These are phyloP conservation scores for Biscogniauxia sp. DNA, from an alignment of 2,329 filamentous ascomycete species.

Conservation along the genomic window DNA sequence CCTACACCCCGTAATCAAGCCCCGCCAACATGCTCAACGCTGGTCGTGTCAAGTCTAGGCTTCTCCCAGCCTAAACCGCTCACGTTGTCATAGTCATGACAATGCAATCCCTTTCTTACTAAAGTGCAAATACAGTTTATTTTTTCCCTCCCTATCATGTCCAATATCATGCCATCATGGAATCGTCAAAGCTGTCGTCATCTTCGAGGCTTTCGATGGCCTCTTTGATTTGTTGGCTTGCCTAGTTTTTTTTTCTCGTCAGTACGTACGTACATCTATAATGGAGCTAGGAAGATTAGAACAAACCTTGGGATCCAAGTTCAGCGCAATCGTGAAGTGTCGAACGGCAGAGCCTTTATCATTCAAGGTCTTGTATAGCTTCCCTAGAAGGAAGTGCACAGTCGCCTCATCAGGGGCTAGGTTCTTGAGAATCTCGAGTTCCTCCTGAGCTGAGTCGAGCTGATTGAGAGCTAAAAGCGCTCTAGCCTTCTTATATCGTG, in stretches of 20 bases:
- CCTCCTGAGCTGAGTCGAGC: conserved; percentile 70
- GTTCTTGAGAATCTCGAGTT: conserved; percentile 85
- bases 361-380: conserved; percentile 71
- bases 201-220: conserved; percentile 91
- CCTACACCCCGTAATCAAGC: conserved; percentile 6
- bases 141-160: conserved; percentile 8
- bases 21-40: conserved; percentile 9
- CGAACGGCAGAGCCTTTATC: conserved; percentile 79
- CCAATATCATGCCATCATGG: conserved; percentile 55
- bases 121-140: conserved; percentile 10
- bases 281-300: background rate
- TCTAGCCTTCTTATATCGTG: conserved; percentile 89
- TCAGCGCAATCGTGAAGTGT: conserved; percentile 91
- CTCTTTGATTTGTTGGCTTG: conserved; percentile 91
- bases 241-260: conserved; percentile 48
- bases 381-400: conserved; percentile 91
- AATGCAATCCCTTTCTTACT: conserved; percentile 6
- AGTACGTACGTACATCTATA: conserved; percentile 17
- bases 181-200: conserved; percentile 68
- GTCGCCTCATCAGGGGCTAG: conserved; percentile 92
- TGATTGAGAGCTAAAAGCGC: conserved; percentile 74
- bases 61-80: conserved; percentile 6
- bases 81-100: conserved; percentile 10
- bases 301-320: conserved; percentile 91
- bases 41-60: conserved; percentile 5